These are phyloP conservation scores for Catenaria anguillulae DNA, from an alignment of 371 early-diverging fungal genomes.

Conservation along the genomic window DNA sequence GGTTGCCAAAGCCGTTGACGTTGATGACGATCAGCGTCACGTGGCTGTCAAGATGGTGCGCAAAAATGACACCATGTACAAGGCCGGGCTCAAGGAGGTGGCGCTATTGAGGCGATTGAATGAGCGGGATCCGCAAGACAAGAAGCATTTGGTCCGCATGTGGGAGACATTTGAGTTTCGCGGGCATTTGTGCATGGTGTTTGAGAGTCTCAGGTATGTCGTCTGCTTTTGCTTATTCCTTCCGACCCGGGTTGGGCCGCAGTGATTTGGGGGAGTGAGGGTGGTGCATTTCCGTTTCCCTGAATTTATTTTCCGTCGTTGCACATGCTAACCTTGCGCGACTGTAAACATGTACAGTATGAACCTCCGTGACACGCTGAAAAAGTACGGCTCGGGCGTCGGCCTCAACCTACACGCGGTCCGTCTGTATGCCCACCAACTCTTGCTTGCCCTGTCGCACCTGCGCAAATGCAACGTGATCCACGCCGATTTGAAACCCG, in stretches of 20 bases:
- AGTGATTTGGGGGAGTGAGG: neutral
- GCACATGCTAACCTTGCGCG: too few species aligned
- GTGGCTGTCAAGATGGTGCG: conserved; percentile 95
- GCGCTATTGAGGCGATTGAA: conserved; percentile 64
- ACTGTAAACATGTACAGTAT: conserved; percentile 33
- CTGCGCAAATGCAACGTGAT: conserved; percentile 65
- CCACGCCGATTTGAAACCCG: conserved; percentile 98
- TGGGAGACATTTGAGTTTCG: conserved; percentile 74
- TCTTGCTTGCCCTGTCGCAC: conserved; percentile 69
- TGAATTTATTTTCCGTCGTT: too few species aligned
- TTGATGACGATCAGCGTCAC: conserved; percentile 33
- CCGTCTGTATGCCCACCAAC: conserved; percentile 75
- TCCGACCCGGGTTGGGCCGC: neutral
- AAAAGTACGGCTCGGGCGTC: conserved; percentile 81
- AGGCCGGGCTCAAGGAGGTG: conserved; percentile 82
- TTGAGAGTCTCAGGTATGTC: conserved; percentile 63
- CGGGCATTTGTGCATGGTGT: conserved; percentile 82
- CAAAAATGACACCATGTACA: conserved; percentile 85
- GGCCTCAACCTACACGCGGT: conserved; percentile 88
- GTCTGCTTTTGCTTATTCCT: neutral
- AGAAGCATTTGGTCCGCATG: conserved; percentile 71
- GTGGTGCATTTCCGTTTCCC: neutral
- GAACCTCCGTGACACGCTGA: conserved; percentile 82
- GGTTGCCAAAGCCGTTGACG: conserved; percentile 78
- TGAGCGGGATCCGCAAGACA: conserved; percentile 69